phyloP scores from a whole-genome alignment of 1,284 basidiomycete species.

The Irpex rosettiformis region DNA sequence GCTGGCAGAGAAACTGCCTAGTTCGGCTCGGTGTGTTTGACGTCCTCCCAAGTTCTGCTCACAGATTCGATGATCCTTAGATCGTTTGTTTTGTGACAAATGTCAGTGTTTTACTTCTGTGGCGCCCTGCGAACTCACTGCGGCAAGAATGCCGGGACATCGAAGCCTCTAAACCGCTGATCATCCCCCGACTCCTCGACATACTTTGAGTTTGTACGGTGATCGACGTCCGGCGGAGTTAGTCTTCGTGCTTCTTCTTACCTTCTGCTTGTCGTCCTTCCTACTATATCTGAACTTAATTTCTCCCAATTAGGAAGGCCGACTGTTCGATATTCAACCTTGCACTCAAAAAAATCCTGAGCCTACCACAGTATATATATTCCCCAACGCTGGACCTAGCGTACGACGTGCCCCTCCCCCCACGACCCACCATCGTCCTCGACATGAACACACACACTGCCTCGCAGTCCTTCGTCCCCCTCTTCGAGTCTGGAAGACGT shows the following conservation, averaged over 20 bases:
- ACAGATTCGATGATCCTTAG: too few species aligned
- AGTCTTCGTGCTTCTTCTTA: conserved; percentile 7
- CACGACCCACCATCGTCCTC: conserved; percentile 9
- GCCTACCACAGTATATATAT: conserved; percentile 23
- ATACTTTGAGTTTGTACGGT: background rate
- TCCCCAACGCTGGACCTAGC: conserved; percentile 8
- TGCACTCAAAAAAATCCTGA: background rate
- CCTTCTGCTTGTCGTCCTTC: conserved; percentile 4
- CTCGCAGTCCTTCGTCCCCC: conserved; percentile 25
- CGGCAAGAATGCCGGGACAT: background rate
- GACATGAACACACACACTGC: conserved; percentile 24
- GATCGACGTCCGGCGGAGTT: conserved; percentile 10
- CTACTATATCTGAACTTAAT: conserved; percentile 12
- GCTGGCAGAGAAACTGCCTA: too few species aligned
- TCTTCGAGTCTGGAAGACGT: conserved; percentile 24
- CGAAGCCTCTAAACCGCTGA: background rate
- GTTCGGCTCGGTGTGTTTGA: too few species aligned
- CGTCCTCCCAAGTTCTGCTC: too few species aligned
- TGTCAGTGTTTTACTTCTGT: background rate
- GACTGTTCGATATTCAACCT: conserved; percentile 6
- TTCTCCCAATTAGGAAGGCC: conserved; percentile 11
- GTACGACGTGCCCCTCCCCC: conserved; percentile 18
- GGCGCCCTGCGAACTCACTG: background rate
- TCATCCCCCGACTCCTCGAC: background rate
- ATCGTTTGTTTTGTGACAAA: background rate